Percentiles rank a stretch among this genome's conserved stretches.
phyloP scores from a whole-genome alignment of 352 stramenopile species.

The Peronospora belbahrii region DNA sequence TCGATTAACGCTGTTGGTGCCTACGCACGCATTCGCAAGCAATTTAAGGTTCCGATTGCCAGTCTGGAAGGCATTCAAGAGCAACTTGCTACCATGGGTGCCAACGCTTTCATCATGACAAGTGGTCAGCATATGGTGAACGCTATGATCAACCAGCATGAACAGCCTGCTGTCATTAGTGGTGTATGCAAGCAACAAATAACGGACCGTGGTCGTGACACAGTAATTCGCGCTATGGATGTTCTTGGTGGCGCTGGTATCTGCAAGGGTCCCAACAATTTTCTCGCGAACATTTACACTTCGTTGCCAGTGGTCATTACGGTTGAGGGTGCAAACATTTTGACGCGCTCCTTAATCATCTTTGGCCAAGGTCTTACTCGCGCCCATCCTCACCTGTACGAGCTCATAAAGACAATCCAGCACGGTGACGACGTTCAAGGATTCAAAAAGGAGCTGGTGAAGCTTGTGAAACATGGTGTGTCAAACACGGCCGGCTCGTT shows the following conservation, averaged over 20 bases:
- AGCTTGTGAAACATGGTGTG: conserved; percentile 91
- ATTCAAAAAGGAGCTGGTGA: conserved; percentile 92
- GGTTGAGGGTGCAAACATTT: conserved; percentile 96
- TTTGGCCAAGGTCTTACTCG: conserved; percentile 97
- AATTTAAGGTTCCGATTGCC: conserved; percentile 98
- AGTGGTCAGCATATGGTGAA: conserved; percentile 96
- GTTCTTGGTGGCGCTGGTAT: conserved; percentile 95
- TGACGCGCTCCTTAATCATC: conserved; percentile 96
- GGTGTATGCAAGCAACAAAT: conserved; percentile 99
- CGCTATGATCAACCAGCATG: conserved; percentile 98
- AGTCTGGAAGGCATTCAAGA: conserved; percentile 97
- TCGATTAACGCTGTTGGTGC: conserved; percentile 91
- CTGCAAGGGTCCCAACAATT: conserved; percentile 95
- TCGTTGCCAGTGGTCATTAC: conserved; percentile 96
- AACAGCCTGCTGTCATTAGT: conserved; percentile 96
- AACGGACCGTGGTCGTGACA: conserved; percentile 91
- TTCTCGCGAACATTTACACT: conserved; percentile 94
- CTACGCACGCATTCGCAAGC: conserved; percentile 95
- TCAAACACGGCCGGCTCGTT: conserved; percentile 90
- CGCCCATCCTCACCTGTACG: conserved; percentile 95
- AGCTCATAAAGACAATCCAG: conserved; percentile 96
- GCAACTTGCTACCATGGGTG: conserved; percentile 89
- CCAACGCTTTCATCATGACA: conserved; percentile 92
- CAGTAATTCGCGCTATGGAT: conserved; percentile 96
- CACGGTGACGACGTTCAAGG: conserved; percentile 89